phyloP scores from a whole-genome alignment of 495 filamentous ascomycete genomes.

The Penicillium chermesinum region DNA sequence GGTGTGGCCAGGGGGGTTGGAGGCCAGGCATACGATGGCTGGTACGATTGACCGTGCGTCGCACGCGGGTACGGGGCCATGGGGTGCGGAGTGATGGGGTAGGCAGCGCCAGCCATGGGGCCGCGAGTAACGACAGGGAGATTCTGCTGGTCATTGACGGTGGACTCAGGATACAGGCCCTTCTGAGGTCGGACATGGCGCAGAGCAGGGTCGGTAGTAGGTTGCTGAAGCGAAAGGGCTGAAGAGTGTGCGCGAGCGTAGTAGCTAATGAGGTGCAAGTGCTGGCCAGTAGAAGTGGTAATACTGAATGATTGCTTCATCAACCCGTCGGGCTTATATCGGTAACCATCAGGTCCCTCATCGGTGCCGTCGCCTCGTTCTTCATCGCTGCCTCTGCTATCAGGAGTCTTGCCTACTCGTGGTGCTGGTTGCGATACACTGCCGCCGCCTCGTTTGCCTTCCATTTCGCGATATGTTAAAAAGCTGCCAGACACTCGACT shows the following conservation, averaged over 20 bases:
- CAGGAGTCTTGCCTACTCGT: conserved; percentile 71
- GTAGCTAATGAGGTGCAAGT: conserved; percentile 95
- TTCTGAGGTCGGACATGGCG: conserved; percentile 80
- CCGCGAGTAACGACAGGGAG: conserved; percentile 60
- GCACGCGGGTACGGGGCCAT: conserved; percentile 47
- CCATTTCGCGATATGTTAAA: conserved; percentile 96
- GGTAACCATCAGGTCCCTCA: conserved; percentile 89
- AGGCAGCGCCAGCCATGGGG: conserved; percentile 54
- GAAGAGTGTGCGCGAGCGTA: conserved; percentile 72
- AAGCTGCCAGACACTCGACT: conserved; percentile 97
- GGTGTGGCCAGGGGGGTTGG: conserved; percentile 54
- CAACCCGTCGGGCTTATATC: conserved; percentile 93
- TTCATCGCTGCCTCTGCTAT: conserved; percentile 77
- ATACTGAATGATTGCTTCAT: conserved; percentile 99
- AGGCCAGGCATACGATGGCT: conserved; percentile 56
- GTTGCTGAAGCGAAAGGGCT: conserved; percentile 64
- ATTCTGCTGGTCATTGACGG: conserved; percentile 76
- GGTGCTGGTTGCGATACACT: conserved; percentile 52
- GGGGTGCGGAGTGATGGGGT: conserved; percentile 47
- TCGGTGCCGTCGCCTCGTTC: conserved; percentile 65
- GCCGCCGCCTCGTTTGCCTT: conserved; percentile 79
- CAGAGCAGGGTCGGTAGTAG: conserved; percentile 72
- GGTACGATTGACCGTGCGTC: conserved; percentile 42
- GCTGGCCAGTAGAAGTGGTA: conserved; percentile 81
- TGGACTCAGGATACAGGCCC: conserved; percentile 95